Evolutionary conservation across 148 eudicot genomes (phyloP).

Genomic region (Diospyros kaki): DNA sequence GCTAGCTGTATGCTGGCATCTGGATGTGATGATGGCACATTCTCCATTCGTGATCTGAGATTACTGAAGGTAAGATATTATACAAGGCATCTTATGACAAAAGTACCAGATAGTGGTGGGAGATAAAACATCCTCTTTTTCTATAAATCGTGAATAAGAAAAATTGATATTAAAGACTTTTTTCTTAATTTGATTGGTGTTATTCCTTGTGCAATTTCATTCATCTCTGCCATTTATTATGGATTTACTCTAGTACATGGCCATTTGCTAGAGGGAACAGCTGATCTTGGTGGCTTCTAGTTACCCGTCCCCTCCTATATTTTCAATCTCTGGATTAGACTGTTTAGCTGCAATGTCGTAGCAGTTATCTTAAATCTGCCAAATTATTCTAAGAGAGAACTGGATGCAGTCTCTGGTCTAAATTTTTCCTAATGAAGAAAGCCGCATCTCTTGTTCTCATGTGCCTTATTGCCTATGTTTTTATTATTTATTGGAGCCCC

Average conservation of each 20-base stretch:
- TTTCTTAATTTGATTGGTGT: not conserved
- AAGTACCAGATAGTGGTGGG: not conserved
- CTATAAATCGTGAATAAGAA: not conserved
- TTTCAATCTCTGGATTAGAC: not conserved
- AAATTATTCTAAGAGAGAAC: not conserved
- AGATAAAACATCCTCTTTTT: not conserved
- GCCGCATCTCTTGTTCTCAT: not conserved
- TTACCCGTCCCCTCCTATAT: not conserved
- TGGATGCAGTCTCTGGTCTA: not conserved
- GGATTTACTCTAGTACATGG: not conserved
- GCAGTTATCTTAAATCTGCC: not conserved
- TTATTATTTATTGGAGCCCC: too few relatives aligned
- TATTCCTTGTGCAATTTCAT: not conserved
- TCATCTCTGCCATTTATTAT: not conserved
- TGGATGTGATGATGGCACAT: slow-evolving; percentile 93
- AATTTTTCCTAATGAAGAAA: too few relatives aligned
- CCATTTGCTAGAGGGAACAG: not conserved
- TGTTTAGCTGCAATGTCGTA: not conserved
- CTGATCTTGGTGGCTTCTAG: not conserved
- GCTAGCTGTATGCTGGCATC: slow-evolving; percentile 87
- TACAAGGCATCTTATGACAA: not conserved
- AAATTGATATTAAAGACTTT: not conserved
- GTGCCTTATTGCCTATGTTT: not conserved
- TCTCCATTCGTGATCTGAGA: slow-evolving; percentile 80
- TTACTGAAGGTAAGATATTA: slow-evolving; percentile 52